Percentiles rank a stretch among this genome's conserved stretches.
These are phyloP conservation scores for Sugiyamaella americana DNA, from an alignment of 805 yeast genomes.

Conservation along the genomic window DNA sequence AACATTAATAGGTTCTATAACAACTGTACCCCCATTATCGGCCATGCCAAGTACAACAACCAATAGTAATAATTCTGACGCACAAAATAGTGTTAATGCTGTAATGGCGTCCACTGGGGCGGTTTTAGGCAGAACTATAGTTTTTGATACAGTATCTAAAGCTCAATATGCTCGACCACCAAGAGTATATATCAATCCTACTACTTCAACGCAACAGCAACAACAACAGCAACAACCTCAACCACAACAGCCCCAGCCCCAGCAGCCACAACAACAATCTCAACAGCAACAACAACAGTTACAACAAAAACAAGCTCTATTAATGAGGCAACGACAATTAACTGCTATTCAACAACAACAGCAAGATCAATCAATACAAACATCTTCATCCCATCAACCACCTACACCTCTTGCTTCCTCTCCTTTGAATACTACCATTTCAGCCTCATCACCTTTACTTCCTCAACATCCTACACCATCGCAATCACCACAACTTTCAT, in stretches of 20 bases:
- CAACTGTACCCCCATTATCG: constrained; percentile 50
- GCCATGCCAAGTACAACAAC: constrained; percentile 27
- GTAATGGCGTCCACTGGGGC: constrained; percentile 32
- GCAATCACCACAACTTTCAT: neutral
- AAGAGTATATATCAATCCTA: constrained; percentile 21
- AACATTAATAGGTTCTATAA: constrained; percentile 76
- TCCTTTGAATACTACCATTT: no score
- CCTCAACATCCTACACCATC: neutral
- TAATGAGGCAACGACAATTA: constrained; percentile 10
- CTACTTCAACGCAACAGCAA: constrained; percentile 11
- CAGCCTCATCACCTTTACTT: no score
- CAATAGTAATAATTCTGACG: constrained; percentile 6
- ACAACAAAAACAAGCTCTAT: neutral
- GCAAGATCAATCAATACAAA: neutral
- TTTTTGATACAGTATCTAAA: constrained; percentile 25
- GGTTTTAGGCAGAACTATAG: constrained; percentile 30
- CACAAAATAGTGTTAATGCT: constrained; percentile 17
- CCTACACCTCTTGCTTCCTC: no score
- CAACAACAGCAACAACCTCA: constrained; percentile 15
- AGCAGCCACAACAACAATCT: neutral
- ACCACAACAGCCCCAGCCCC: constrained; percentile 15
- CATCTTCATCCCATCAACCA: no score
- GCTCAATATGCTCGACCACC: constrained; percentile 29
- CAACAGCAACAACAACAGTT: neutral
- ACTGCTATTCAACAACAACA: constrained; percentile 7